Base-by-base conservation (phyloP, 2,329 filamentous ascomycete genomes). In the Phialophora expanda region DNA sequence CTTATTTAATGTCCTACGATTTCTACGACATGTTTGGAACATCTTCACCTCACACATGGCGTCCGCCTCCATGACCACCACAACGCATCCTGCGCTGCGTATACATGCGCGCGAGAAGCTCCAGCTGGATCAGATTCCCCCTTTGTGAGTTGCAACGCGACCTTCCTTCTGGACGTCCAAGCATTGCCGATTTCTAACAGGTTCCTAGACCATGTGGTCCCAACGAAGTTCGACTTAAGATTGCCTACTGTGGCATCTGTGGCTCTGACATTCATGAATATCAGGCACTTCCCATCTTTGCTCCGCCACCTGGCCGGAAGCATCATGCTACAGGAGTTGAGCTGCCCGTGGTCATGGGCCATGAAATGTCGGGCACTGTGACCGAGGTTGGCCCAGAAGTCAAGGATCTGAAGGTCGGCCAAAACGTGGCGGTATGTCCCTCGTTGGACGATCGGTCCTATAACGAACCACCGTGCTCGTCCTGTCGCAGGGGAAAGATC, bases 271-370 rank as follows among this genome's bases (percentile, higher is more conserved):
- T 83, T n/a, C 81, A 83, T 64, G 81, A 82, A 68, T 82, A 80
- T 65, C 73, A 80, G 24, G 78, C 77, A 57, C 79, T 79, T 1
- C 76, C 80, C 14, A 80, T 76, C 55, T 73, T 82, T 26, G 82
- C 80, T 66, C 84, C 83, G 0, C 81, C 32, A n/a, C 51, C 38
- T 5, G 72, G 80, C 1, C 80, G 76, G 12, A 82, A 82, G 8
- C 83, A 85, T 74, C 82, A 82, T 1, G 81, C 84, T 63, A 85
- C 82, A 3, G 78, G 78, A 44, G 83, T 83, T 71, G 79, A 75
- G 7, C 77, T 82, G 2, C 83, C 81, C n/a, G 64, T 84, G 62
- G 83, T 81, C 0, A 79, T 85, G 61, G 83, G 83, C 14, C 83
- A 85, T 69, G 83, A 84, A 68, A 84, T 85, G 69, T 80, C 78